Conservation (phyloP, 305 asterid species). For the Solanum hybrid region DNA sequence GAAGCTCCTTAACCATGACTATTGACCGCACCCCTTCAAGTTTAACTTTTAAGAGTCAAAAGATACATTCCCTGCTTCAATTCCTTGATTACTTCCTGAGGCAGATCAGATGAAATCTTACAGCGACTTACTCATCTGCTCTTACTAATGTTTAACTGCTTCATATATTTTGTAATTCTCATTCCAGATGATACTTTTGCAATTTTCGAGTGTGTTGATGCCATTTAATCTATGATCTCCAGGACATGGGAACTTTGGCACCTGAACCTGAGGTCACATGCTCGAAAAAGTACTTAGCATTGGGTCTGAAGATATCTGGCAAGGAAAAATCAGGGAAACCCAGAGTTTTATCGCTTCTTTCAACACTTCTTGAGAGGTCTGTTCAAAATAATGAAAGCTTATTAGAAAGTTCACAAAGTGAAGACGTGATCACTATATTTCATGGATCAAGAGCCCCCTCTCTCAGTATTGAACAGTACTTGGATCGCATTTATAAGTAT, state of each 20-base stretch:
- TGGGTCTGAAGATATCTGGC: constrained; percentile 47
- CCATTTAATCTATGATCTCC: constrained; percentile 22
- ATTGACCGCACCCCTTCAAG: background rate
- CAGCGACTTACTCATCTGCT: background rate
- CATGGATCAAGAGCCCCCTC: constrained; percentile 87
- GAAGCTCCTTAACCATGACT: background rate
- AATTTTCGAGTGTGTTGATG: background rate
- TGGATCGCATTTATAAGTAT: constrained; percentile 82
- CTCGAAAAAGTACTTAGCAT: constrained; percentile 28
- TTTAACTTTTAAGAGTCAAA: background rate
- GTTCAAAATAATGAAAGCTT: constrained; percentile 49
- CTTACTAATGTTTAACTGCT: background rate
- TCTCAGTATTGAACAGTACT: constrained; percentile 56
- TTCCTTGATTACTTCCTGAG: background rate
- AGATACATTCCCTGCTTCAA: background rate
- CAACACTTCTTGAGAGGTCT: constrained; percentile 59
- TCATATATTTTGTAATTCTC: background rate
- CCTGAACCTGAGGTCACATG: constrained; percentile 24
- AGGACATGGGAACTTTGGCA: constrained; percentile 47
- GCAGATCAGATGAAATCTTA: background rate
- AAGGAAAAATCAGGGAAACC: constrained; percentile 53
- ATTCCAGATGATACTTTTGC: background rate
- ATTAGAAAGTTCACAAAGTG: constrained; percentile 34
- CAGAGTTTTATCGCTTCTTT: constrained; percentile 48
- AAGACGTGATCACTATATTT: constrained; percentile 58